A percentile compares a stretch with the other conserved stretches of the same genome.
phyloP scores from a whole-genome alignment of 192 early-diverging fungal genomes.

The Coemansia umbellata region DNA sequence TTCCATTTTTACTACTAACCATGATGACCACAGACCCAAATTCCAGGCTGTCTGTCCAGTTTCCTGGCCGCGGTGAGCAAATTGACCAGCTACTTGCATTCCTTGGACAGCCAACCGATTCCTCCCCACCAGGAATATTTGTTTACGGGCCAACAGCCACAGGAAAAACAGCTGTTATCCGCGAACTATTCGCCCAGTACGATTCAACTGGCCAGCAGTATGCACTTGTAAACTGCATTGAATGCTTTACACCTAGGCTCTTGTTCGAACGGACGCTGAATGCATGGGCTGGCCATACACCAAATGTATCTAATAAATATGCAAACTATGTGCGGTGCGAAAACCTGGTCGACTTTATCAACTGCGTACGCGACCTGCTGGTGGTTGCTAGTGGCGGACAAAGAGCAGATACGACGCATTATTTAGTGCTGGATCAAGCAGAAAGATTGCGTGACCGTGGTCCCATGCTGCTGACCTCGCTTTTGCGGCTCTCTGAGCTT shows the following conservation, averaged over 20 bases:
- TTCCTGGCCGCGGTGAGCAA: constrained; percentile 35
- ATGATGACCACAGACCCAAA: not conserved
- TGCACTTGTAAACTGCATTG: constrained; percentile 69
- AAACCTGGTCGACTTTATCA: constrained; percentile 68
- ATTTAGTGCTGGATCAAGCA: constrained; percentile 72
- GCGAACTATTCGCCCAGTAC: constrained; percentile 35
- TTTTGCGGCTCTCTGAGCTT: constrained; percentile 70
- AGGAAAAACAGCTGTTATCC: constrained; percentile 56
- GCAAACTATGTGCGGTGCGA: constrained; percentile 59
- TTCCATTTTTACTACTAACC: too few relatives aligned
- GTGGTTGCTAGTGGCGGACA: not conserved
- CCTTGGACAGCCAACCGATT: constrained; percentile 35
- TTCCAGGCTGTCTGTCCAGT: constrained; percentile 48
- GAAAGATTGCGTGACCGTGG: constrained; percentile 73
- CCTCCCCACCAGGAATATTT: constrained; percentile 50
- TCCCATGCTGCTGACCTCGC: constrained; percentile 59
- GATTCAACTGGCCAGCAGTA: constrained; percentile 5
- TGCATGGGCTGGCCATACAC: constrained; percentile 55
- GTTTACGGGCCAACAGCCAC: constrained; percentile 56
- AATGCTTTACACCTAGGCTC: constrained; percentile 69
- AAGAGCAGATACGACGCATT: constrained; percentile 12
- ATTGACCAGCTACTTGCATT: constrained; percentile 31
- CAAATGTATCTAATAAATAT: constrained; percentile 48
- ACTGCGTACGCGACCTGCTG: constrained; percentile 18
- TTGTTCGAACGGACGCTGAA: constrained; percentile 77